Evolutionary conservation across 2,329 filamentous ascomycete genomes (phyloP).

Genomic region (Hymenoscyphus fraxineus): DNA sequence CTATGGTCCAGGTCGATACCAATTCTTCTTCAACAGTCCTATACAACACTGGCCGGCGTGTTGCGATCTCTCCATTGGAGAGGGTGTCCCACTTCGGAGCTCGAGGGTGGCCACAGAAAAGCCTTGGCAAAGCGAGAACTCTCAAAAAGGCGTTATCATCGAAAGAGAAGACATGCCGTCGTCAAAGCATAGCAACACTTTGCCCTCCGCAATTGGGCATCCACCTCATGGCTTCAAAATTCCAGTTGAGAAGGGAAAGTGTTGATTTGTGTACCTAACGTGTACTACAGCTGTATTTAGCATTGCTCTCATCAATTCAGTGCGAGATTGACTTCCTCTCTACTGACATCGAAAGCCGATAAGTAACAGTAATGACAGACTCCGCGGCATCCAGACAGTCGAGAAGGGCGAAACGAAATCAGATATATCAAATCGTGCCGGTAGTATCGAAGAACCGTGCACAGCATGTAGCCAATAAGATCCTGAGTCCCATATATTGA

Average conservation of each 20-base stretch:
- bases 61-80: neutral
- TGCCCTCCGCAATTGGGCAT: neutral
- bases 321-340: neutral
- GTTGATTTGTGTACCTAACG: neutral
- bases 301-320: neutral
- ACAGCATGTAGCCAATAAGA: neutral
- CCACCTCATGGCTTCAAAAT: neutral
- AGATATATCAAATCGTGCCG: neutral
- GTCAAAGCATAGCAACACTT: neutral
- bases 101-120: neutral
- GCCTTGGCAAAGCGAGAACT: neutral
- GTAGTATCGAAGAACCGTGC: neutral
- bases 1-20: too few species aligned
- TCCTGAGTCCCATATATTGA: neutral
- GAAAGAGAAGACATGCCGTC: neutral
- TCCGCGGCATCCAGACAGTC: neutral
- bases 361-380: neutral
- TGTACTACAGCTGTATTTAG: neutral
- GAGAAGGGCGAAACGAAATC: neutral
- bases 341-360: neutral
- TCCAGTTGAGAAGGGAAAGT: neutral
- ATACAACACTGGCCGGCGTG: too few species aligned
- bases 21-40: too few species aligned
- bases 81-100: neutral
- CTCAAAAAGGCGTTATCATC: neutral